These are phyloP conservation scores for Pyricularia sp. DNA, from an alignment of 2,329 filamentous ascomycete genomes.

Conservation along the genomic window DNA sequence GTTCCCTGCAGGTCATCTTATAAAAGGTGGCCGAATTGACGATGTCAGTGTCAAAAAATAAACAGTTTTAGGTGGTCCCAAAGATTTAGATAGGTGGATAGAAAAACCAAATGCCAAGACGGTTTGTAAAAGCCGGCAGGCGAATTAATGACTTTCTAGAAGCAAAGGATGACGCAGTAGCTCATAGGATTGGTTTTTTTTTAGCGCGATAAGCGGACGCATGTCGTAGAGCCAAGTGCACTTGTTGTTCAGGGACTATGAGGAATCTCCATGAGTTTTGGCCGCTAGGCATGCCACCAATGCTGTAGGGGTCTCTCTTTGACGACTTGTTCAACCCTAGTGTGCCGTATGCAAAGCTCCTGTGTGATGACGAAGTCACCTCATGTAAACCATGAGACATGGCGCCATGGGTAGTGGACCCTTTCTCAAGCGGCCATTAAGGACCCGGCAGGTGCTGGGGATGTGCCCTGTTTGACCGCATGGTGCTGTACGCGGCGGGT, in stretches of 20 bases:
- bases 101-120: background rate
- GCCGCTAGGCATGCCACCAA: background rate
- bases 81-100: background rate
- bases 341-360: background rate
- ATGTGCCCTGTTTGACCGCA: background rate
- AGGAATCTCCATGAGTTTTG: background rate
- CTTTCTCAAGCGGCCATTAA: background rate
- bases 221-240: background rate
- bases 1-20: background rate
- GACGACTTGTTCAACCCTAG: background rate
- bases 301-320: background rate
- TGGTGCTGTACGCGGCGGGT: background rate
- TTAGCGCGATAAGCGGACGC: background rate
- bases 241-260: background rate
- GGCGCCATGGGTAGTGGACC: background rate
- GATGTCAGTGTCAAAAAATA: background rate
- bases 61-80: background rate
- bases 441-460: background rate
- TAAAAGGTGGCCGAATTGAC: background rate
- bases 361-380: background rate
- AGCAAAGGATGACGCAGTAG: background rate
- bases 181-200: background rate
- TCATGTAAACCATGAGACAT: background rate
- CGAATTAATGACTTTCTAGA: background rate
- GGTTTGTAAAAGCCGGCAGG: background rate